Evolutionary conservation across 371 early-diverging fungal genomes (phyloP), one percentile per base, ranked within the genome.

Genomic region (Mucor saturninus): DNA sequence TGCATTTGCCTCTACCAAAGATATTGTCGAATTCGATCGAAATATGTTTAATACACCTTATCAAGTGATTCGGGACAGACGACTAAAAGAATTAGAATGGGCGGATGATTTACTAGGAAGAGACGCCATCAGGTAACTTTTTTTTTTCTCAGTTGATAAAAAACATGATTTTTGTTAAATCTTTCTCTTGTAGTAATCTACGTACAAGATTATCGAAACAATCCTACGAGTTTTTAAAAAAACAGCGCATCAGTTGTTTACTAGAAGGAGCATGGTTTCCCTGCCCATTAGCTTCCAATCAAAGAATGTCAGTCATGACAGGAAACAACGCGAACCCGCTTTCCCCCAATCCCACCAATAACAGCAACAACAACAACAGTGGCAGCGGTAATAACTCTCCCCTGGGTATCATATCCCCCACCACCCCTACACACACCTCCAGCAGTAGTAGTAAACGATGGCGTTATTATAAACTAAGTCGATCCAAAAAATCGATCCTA

Each of bases 211-310:
- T 89, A 15, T 87, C 89, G 52, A 79, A 79, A 56, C 83, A 89
- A 62, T 85, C 85, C n/a, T 90, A 86, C 48, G 86, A 90, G 56
- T 87, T 89, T 48, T 75, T 92, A 26, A 88, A 88, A 63, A 78
- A 86, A 35, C 93, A 92, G 62, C 73, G 91, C 10, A 83, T 92
- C 28, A 80, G 74, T 40, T 89, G 90, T 62, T 62, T 92, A 38
- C 54, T 87, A 29, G 65, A 69, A 48, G 93, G 93, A n/a, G 89
- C 87, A 4, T 92, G 91, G 90, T 92, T 91, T 65, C 89, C 87
- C 5, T 70, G 78, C 21, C 72, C 81, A 0, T 14, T 57, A n/a
- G 21, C 21, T 21, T 61, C 63, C 13, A 64, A 43, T 29, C 54
- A 64, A 26, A 52, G 68, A 30, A 59, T 66, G 35, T 63, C 72